A percentile compares a stretch with the other conserved stretches of the same genome.
phyloP scores from a whole-genome alignment of 805 yeast genomes.

The Ogataea nitratoaversa region DNA sequence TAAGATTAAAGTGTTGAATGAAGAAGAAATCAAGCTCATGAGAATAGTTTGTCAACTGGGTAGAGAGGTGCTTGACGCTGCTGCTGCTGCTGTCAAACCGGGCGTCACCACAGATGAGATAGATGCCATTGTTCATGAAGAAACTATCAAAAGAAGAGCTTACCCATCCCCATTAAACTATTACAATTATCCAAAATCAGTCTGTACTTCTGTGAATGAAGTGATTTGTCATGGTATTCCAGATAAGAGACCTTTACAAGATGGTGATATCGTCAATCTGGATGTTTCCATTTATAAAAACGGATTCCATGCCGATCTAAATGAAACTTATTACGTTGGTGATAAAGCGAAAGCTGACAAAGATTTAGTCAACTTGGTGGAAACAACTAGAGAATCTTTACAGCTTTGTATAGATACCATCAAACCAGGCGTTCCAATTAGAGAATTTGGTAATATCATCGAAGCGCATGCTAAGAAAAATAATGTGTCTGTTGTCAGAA shows the following conservation, averaged over 20 bases:
- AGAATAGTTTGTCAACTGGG: constrained; percentile 72
- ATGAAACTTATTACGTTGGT: constrained; percentile 96
- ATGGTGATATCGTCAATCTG: constrained; percentile 91
- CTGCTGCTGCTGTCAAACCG: constrained; percentile 77
- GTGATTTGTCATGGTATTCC: constrained; percentile 97
- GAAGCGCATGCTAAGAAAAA: constrained; percentile 80
- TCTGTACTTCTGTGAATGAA: constrained; percentile 93
- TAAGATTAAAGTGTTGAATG: constrained; percentile 57
- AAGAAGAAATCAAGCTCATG: constrained; percentile 69
- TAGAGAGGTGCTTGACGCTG: constrained; percentile 85
- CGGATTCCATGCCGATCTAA: constrained; percentile 91
- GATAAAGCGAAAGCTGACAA: constrained; percentile 76
- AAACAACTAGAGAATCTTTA: constrained; percentile 83
- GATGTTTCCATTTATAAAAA: constrained; percentile 82
- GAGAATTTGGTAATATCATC: constrained; percentile 81
- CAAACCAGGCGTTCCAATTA: constrained; percentile 88
- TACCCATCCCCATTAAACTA: constrained; percentile 96
- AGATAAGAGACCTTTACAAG: constrained; percentile 78
- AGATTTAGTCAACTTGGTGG: constrained; percentile 84
- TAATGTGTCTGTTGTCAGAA: constrained; percentile 80
- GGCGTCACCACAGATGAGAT: constrained; percentile 93
- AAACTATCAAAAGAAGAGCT: constrained; percentile 80
- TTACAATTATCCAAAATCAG: constrained; percentile 86
- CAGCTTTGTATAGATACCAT: constrained; percentile 79
- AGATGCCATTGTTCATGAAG: constrained; percentile 82